Evolutionary conservation across 164 flowering plant genomes (phyloP).

Genomic region (Sextonia rubra): DNA sequence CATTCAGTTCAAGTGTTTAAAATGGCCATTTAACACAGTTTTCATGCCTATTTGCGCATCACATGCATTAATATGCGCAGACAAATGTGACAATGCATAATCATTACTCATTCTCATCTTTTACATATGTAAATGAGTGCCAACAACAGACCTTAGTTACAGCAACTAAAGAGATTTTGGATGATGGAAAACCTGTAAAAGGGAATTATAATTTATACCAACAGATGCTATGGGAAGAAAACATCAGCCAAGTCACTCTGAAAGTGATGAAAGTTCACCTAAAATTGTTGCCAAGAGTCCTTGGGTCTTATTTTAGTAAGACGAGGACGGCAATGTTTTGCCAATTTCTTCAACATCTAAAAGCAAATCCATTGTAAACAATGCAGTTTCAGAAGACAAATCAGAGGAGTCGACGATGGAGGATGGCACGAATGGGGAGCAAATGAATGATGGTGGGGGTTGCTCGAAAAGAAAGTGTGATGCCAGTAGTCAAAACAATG

Average conservation of each 20-base stretch:
- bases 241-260: constrained; percentile 23
- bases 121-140: too few species aligned
- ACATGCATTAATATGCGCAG: too few species aligned
- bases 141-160: too few species aligned
- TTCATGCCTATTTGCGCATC: too few species aligned
- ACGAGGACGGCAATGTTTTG: constrained; percentile 96
- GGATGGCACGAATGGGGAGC: constrained; percentile 26
- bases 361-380: too few species aligned
- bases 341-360: too few species aligned
- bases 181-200: constrained; percentile 53
- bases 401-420: constrained; percentile 22
- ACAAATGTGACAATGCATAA: too few species aligned
- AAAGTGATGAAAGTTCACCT: constrained; percentile 14
- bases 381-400: constrained; percentile 11
- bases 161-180: constrained; percentile 76
- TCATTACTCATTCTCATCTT: too few species aligned
- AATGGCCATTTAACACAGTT: too few species aligned
- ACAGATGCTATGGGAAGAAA: constrained; percentile 36
- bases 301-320: constrained; percentile 35
- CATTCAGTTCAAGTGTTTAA: too few species aligned
- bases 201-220: constrained; percentile 24
- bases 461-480: too few species aligned
- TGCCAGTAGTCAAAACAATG: too few species aligned
- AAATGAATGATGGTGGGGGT: constrained; percentile 19
- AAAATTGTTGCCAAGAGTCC: constrained; percentile 43